Base-by-base conservation (phyloP, 257 asterid genomes). In the Schizonepeta tenuifolia region DNA sequence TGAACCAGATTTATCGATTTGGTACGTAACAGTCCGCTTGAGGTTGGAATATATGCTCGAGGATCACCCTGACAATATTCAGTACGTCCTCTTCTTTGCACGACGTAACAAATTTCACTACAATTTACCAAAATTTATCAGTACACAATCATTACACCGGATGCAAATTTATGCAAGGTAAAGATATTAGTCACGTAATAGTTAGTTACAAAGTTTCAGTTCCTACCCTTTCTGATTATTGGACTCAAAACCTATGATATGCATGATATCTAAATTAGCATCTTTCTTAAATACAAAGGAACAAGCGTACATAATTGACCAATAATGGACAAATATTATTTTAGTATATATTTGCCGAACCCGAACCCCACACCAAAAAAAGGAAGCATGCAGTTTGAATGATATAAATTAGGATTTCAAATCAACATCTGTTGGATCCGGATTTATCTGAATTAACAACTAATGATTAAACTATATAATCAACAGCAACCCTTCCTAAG, bases 61-160 rank as follows among this genome's bases (percentile, higher is more conserved):
- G 47, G 63, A 85, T 82, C 47, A 44, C 58, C 70, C 71, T 76
- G 31, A 78, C 87, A 44, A 62, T 66, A 51, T 61, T 58, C 62
- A 85, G 40, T 56, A 80, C 57, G 44, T 85, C 82, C 75, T 75
- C 84, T 75, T 85, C 87, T 63, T 70, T 80, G 82, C 83, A 81
- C 22, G 67, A 69, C n/a, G 83, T 80, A 49, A 68, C 80, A 77
- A 83, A 83, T 63, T 77, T 75, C 65, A 78, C 79, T 81, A 20
- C 78, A 60, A 51, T 10, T 67, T 57, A 26, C 4, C 18, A 12
- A 12, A 10, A 24, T 6, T 6, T 2, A n/a, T 35, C 36, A 46
- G 67, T 40, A 54, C 41, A 31, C 18, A 56, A 15, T 51, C 4
- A 74, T 61, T 8, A 71, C 46, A 7, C 38, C 9, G 9, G n/a